Base-by-base conservation (phyloP, 805 yeast genomes). In the Blastobotrys peoriensis region DNA sequence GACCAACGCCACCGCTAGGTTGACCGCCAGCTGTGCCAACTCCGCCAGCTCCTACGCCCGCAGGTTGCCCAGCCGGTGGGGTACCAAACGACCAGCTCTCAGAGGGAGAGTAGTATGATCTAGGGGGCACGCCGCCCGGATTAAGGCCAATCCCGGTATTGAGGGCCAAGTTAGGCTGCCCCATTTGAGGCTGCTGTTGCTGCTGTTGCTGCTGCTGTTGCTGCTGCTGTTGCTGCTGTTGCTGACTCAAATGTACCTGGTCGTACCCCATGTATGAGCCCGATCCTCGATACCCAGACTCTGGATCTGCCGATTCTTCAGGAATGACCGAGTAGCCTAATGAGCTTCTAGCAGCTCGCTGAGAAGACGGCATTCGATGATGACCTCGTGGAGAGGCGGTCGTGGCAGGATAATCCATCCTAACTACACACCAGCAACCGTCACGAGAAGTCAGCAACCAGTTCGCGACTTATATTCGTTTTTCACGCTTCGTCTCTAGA, bases 81-180 rank as follows among this genome's bases (percentile, higher is more conserved):
- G 30, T 25, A 25, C 30, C 30, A 25, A 25, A 13, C 8, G 37
- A 34, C 6, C 13, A 16, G 10, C 20, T 13, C 8, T 16, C 10
- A 34, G 20, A 18, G 15, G 20, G 37, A n/a, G 17, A 18, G 10
- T 34, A 34, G 13, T 16, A 16, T 9, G 17, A 16, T 15, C 37
- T 6, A 8, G 30, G 8, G 8, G 30, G n/a, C n/a, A n/a, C n/a
- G 39, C 39, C 21, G 27, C 6, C 27, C n/a, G 6, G 22, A 19
- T n/a, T 19, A 36, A 21, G 15, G 18, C n/a, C 27, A 36, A 19
- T 40, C 28, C 47, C 33, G 55, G 45, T 13, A 55, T 43, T 18
- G 64, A 61, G 46, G 54, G 57, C 15, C 63, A 60, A 47, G 62
- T 58, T 36, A 54, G 43, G 51, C 53, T 3, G 60, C 36, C 17